Percentiles rank a stretch among this genome's conserved stretches.
Conservation (phyloP, 202 grass and related monocot genomes). For the Brachypodium distachyon region DNA sequence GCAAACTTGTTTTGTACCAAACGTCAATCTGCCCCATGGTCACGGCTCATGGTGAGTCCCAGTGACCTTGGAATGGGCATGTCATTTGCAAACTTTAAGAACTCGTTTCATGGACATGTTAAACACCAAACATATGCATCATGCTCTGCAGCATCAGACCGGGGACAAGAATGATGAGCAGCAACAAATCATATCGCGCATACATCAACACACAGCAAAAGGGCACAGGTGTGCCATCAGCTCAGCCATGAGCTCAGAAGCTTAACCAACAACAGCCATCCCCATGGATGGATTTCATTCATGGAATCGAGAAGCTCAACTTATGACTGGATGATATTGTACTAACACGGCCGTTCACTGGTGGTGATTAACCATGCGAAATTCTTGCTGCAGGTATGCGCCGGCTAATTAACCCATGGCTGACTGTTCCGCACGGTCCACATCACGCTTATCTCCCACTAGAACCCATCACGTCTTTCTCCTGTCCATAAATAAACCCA, state of each 20-base stretch:
- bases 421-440: too few species aligned
- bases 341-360: not conserved
- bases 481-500: too few species aligned
- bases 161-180: not conserved
- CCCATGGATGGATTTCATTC: too few species aligned
- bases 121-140: not conserved
- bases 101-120: not conserved
- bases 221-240: not conserved
- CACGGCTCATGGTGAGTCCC: conserved; percentile 31
- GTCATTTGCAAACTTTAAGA: not conserved
- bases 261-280: not conserved
- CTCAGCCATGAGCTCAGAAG: too few species aligned
- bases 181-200: not conserved
- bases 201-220: not conserved
- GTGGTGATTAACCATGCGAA: not conserved
- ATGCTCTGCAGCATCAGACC: not conserved
- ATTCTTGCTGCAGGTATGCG: too few species aligned
- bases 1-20: not conserved
- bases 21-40: not conserved
- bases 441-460: too few species aligned
- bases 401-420: too few species aligned
- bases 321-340: too few species aligned
- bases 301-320: not conserved
- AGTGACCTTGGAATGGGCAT: not conserved
- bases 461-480: too few species aligned